Evolutionary conservation across 2,329 filamentous ascomycete genomes (phyloP).

Genomic region (Pseudogymnoascus sp.): DNA sequence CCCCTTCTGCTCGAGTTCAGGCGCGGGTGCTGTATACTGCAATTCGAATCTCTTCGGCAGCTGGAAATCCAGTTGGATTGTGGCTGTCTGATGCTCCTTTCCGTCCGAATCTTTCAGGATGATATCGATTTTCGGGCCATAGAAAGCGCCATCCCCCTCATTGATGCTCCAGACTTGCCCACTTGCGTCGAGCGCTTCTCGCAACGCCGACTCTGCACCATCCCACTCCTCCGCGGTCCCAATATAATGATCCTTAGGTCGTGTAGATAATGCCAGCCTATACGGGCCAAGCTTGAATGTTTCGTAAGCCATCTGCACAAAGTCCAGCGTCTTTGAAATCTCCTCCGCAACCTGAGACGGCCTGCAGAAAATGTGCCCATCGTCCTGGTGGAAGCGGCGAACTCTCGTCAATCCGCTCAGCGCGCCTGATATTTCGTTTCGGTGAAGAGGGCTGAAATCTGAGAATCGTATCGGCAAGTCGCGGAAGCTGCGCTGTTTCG

Average conservation of each 20-base stretch:
- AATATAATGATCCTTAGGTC: constrained; percentile 70
- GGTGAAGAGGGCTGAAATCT: constrained; percentile 80
- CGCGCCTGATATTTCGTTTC: constrained; percentile 78
- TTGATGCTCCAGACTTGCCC: constrained; percentile 68
- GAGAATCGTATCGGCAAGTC: constrained; percentile 79
- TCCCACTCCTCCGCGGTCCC: constrained; percentile 66
- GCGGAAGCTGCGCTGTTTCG: constrained; percentile 65
- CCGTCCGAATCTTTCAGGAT: constrained; percentile 72
- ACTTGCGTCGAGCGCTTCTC: constrained; percentile 53
- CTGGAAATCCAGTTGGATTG: constrained; percentile 86
- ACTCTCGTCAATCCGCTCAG: constrained; percentile 78
- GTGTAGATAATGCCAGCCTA: constrained; percentile 69
- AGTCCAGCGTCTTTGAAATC: constrained; percentile 66
- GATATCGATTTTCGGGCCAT: constrained; percentile 88
- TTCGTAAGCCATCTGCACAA: constrained; percentile 65
- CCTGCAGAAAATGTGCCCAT: constrained; percentile 84
- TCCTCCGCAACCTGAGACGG: constrained; percentile 68
- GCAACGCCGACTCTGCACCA: constrained; percentile 60
- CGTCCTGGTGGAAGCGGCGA: constrained; percentile 82
- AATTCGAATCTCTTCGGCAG: constrained; percentile 75
- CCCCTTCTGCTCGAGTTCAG: constrained; percentile 51
- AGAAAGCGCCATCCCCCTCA: constrained; percentile 80
- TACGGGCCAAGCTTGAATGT: constrained; percentile 67
- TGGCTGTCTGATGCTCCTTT: constrained; percentile 84
- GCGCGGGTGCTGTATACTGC: constrained; percentile 64